Percentiles rank a stretch among this genome's conserved stretches.
Evolutionary conservation across 2,329 filamentous ascomycete species (phyloP).

Genomic region (Stemphylium vesicarium): DNA sequence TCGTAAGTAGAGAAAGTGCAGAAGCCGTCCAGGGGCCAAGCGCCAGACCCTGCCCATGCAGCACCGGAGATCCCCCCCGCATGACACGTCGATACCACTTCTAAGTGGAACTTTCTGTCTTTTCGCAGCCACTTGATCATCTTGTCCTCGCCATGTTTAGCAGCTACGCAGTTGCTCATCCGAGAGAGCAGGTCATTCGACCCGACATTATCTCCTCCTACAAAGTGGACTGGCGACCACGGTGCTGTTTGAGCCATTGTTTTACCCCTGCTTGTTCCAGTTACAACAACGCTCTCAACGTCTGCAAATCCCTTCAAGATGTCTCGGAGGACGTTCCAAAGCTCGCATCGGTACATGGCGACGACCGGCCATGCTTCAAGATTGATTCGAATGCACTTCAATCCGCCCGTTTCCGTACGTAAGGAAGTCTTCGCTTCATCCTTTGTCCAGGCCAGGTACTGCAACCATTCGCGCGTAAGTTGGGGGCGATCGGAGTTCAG

Average conservation of each 20-base stretch:
- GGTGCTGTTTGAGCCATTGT: slow-evolving; percentile 40
- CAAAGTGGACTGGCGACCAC: slow-evolving; percentile 48
- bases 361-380: slow-evolving; percentile 45
- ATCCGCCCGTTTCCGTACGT: slow-evolving; percentile 33
- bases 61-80: slow-evolving; percentile 25
- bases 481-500: slow-evolving; percentile 33
- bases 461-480: slow-evolving; percentile 44
- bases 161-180: slow-evolving; percentile 40
- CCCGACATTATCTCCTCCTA: slow-evolving; percentile 47
- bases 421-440: slow-evolving; percentile 29
- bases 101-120: slow-evolving; percentile 36
- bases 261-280: slow-evolving; percentile 40
- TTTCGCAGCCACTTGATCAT: slow-evolving; percentile 41
- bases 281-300: slow-evolving; percentile 42
- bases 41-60: slow-evolving; percentile 22
- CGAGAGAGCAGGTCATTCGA: slow-evolving; percentile 40
- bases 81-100: slow-evolving; percentile 35
- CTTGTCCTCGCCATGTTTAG: slow-evolving; percentile 26
- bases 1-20: slow-evolving; percentile 35
- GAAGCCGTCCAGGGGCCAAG: slow-evolving; percentile 41
- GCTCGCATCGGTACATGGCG: slow-evolving; percentile 33
- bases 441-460: slow-evolving; percentile 40
- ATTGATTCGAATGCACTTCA: slow-evolving; percentile 45
- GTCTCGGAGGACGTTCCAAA: slow-evolving; percentile 42
- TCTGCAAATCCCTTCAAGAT: slow-evolving; percentile 36